Evolutionary conservation across 129 eudicot genomes (phyloP), one percentile per base, ranked within the genome.

Genomic region (Lonicera japonica): DNA sequence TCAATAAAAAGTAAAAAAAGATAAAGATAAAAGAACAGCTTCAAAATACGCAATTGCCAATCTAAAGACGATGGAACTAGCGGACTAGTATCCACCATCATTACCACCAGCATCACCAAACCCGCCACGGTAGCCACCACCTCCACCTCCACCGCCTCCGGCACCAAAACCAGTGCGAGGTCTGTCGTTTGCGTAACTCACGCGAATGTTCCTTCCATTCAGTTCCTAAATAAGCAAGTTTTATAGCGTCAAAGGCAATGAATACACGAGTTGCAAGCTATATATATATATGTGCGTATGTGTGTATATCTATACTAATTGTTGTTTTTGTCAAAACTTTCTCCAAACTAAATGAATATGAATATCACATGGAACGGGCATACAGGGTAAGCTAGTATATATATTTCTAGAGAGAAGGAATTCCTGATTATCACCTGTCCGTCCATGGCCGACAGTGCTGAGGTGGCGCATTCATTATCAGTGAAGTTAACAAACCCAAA

Each of bases 401-500:
- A 19, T 17, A 29, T 29, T 1, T 29, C 2, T 29, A 29, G 2
- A 29, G 36, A 29, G 6, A 29, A 1, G 8, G n/a, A 4, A 16
- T 15, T 10, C 13, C 45, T 19, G 18, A 39, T 56, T 15, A 66
- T 61, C 48, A 86, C 95, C 89, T 72, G 76, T 21, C 91, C 91
- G 68, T 87, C 95, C 95, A 87, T 78, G 71, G 75, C 76, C 24
- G 71, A 21, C 68, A 80, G 19, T 4, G 95, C 95, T 1, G 75
- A 59, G 50, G 22, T 70, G 5, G 95, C 91, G n/a, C 71, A 52
- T 21, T 83, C 91, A 0, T 54, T 65, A 40, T 18, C 24, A 1
- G 73, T 0, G 66, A 80, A 87, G 70, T 61, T 80, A 12, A 87
- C 91, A 71, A 87, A 87, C 14, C 95, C 95, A 11, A 83, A 87